A percentile compares a stretch with the other conserved stretches of the same genome.
These are phyloP conservation scores for Xylariaceae sp. DNA, from an alignment of 2,329 filamentous ascomycete species.

Conservation along the genomic window DNA sequence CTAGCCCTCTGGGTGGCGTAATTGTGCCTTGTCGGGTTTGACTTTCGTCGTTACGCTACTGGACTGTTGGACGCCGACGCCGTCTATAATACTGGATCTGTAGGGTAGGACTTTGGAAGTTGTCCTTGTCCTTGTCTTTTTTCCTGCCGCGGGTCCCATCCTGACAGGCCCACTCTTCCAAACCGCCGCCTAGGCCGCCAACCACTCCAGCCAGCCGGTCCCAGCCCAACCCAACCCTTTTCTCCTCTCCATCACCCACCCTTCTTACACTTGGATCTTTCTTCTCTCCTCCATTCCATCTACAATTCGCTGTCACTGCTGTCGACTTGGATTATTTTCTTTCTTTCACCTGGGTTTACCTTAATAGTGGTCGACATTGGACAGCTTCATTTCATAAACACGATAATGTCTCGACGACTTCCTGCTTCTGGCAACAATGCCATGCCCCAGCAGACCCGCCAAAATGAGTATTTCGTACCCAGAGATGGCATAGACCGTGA, in stretches of 20 bases:
- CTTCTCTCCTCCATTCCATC: constrained; percentile 26
- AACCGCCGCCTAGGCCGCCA: constrained; percentile 16
- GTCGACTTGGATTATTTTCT: constrained; percentile 28
- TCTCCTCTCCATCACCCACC: constrained; percentile 36
- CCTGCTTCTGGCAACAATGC: constrained; percentile 45
- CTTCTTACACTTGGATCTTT: constrained; percentile 33
- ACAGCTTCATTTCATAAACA: constrained; percentile 23
- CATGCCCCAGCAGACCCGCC: constrained; percentile 53
- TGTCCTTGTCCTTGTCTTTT: not conserved
- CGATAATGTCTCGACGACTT: constrained; percentile 47
- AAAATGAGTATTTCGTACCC: constrained; percentile 82
- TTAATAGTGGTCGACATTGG: constrained; percentile 33
- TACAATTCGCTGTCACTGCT: constrained; percentile 25
- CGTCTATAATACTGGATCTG: constrained; percentile 4
- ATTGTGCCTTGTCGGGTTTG: constrained; percentile 31
- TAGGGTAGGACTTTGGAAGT: constrained; percentile 8
- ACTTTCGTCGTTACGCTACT: not conserved
- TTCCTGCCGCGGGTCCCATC: constrained; percentile 9
- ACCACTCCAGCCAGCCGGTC: constrained; percentile 28
- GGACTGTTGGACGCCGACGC: not conserved
- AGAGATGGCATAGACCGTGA: constrained; percentile 82
- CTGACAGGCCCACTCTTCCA: constrained; percentile 15
- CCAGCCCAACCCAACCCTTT: constrained; percentile 34
- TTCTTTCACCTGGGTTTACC: constrained; percentile 23
- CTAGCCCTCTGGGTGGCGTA: constrained; percentile 40